Evolutionary conservation across 148 eudicot genomes (phyloP).

Genomic region (Mesembryanthemum crystallinum): DNA sequence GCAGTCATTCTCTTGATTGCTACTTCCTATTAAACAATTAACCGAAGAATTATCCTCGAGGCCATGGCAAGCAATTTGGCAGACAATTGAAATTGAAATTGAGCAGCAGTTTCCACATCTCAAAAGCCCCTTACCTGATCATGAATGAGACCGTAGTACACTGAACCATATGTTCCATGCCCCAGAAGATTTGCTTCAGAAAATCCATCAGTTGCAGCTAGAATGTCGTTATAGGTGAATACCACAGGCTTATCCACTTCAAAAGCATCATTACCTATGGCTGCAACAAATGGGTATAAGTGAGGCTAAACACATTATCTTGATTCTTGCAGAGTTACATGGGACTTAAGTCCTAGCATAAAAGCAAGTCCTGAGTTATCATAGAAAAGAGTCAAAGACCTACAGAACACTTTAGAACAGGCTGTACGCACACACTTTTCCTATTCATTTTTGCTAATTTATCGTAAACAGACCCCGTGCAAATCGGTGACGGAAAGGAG

Average conservation of each 20-base stretch:
- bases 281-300: constrained; percentile 34
- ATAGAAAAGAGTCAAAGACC: background rate
- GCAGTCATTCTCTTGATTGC: constrained; percentile 97
- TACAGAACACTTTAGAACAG: background rate
- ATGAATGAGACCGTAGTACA: constrained; percentile 77
- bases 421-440: too few species aligned
- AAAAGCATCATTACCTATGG: constrained; percentile 68
- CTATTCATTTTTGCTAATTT: too few species aligned
- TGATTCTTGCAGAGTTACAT: background rate
- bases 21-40: constrained; percentile 55
- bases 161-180: constrained; percentile 92
- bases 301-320: background rate
- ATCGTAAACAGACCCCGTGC: too few species aligned
- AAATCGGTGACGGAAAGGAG: too few species aligned
- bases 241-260: constrained; percentile 92
- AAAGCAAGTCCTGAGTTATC: background rate
- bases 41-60: background rate
- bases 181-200: constrained; percentile 95
- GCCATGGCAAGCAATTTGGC: background rate
- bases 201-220: constrained; percentile 67
- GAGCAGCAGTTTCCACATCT: background rate
- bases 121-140: constrained; percentile 61
- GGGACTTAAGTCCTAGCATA: background rate
- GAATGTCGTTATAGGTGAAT: constrained; percentile 65
- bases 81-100: background rate